Evolutionary conservation across 2,329 filamentous ascomycete genomes (phyloP).

Genomic region (Fusarium miscanthi): DNA sequence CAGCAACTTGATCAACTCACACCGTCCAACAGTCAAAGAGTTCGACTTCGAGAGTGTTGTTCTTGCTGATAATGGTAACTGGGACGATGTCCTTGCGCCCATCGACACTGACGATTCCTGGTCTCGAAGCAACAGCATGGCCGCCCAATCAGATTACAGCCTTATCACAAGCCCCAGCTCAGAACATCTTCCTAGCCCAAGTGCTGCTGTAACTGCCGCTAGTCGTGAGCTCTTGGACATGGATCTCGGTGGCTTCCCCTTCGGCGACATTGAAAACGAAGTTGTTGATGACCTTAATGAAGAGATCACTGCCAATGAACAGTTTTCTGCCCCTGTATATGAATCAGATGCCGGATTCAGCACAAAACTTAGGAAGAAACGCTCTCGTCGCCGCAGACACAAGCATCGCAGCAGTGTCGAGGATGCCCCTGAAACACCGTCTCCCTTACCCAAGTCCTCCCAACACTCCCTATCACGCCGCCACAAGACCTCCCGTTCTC

Average conservation of each 20-base stretch:
- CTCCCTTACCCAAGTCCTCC: slow-evolving; percentile 36
- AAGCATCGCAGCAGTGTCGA: slow-evolving; percentile 50
- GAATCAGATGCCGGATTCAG: slow-evolving; percentile 53
- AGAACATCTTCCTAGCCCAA: slow-evolving; percentile 59
- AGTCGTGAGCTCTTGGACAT: slow-evolving; percentile 59
- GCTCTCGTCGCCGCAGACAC: slow-evolving; percentile 52
- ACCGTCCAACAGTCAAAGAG: slow-evolving; percentile 76
- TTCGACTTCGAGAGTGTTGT: slow-evolving; percentile 84
- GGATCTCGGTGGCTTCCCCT: slow-evolving; percentile 54
- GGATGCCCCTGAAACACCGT: slow-evolving; percentile 26
- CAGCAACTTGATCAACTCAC: slow-evolving; percentile 72
- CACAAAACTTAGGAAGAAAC: slow-evolving; percentile 62
- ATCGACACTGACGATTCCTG: slow-evolving; percentile 61
- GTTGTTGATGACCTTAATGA: slow-evolving; percentile 47
- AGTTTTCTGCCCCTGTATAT: slow-evolving; percentile 5
- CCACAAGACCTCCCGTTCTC: slow-evolving; percentile 42
- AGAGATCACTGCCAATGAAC: slow-evolving; percentile 40
- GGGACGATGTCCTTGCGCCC: slow-evolving; percentile 85
- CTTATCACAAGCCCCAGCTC: slow-evolving; percentile 49
- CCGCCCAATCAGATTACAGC: slow-evolving; percentile 47
- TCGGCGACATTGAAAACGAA: slow-evolving; percentile 50
- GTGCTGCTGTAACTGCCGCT: slow-evolving; percentile 66
- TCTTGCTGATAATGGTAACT: slow-evolving; percentile 74
- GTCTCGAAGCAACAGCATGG: slow-evolving; percentile 47
- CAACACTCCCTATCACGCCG: slow-evolving; percentile 40